Evolutionary conservation across 2,329 filamentous ascomycete genomes (phyloP), one percentile per base, ranked within the genome.

Genomic region (Cryphonectria japonica): DNA sequence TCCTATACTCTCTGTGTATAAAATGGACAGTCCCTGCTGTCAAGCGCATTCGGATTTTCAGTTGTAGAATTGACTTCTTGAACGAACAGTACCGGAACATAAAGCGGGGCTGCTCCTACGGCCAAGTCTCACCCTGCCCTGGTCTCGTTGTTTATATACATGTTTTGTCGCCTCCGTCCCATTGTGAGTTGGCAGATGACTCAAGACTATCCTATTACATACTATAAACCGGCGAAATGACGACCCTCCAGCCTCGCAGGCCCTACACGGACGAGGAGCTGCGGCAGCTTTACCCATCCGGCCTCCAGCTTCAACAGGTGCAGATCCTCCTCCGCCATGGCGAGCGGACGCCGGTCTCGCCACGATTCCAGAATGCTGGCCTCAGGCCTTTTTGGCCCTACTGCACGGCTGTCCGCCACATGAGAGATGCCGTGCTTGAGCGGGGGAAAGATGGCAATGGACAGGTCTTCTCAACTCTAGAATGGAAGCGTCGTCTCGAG

Each of bases 201-300:
- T 59, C 14, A 32, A 59, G 29, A 34, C 26, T 59, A 32, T 59
- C 54, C 26, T 14, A 13, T 14, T 16, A 29, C 54, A 57, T 32
- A 29, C 14, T 19, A 32, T 59, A 19, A 59, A 16, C n/a, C 41
- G 26, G 68, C 72, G 78, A 73, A 69, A 98, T 98, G 95, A 92
- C 95, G 16, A 91, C 91, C 57, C 86, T 97, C 61, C 82, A 87
- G 61, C 93, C 93, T 65, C 89, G 93, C 70, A 84, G 87, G 70
- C 89, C 93, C 0, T 98, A 98, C 83, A 90, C 91, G 61, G 84
- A 90, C 75, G 91, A 93, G 72, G 95, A 98, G 86, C 88, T 98
- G 66, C 85, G 87, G 60, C 84, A 85, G 77, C 90, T 98, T 71
- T 99, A 98, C 83, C 96, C 96, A 0, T 82, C 89, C 69, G 85